Evolutionary conservation across 2,329 filamentous ascomycete species (phyloP), one percentile per base, ranked within the genome.

Genomic region (Ceratocystiopsis sp.): DNA sequence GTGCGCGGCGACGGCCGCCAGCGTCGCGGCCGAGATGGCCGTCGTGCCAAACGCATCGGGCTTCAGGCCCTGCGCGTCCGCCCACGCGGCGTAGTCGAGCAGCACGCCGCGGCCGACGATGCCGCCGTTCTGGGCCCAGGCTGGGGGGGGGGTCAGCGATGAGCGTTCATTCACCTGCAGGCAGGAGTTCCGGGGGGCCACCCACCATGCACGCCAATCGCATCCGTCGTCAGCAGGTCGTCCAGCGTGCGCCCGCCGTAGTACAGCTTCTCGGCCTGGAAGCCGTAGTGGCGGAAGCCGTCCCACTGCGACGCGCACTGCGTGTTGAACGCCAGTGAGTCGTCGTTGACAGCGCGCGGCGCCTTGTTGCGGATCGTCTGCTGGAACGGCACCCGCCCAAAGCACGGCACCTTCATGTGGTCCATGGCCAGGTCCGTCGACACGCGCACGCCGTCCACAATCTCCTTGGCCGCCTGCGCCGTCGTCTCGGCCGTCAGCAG

Each of bases 391-490:
- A 11, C 65, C 54, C 38, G 66, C 57, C 40, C 42, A 33, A 32
- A 64, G 55, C 54, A 73, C 67, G 12, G 69, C n/a, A 43, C 40
- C 35, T 19, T 18, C 40, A 45, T 46, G 41, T 45, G 67, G 56
- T 73, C 63, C 6, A 80, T 61, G 0, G 71, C 64, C 64, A 73
- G 74, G 58, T 80, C 74, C 17, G 78, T 64, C 2, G 70, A 74
- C 42, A 79, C 61, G 29, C 68, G 69, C 44, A 44, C 61, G 35
- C 76, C 75, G 8, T 68, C 71, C 47, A 62, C 59, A 48, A 79
- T 75, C 54, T 71, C 65, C 29, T 60, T 61, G 46, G 58, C 59
- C 19, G 71, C 47, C 10, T 46, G 43, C 1, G 46, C 43, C 9
- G 49, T 48, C 1, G 48, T 38, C 9, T 43, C 48, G 7, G 47